Conservation (phyloP, 768 basidiomycete genomes). For the Dioszegia aurantiaca region DNA sequence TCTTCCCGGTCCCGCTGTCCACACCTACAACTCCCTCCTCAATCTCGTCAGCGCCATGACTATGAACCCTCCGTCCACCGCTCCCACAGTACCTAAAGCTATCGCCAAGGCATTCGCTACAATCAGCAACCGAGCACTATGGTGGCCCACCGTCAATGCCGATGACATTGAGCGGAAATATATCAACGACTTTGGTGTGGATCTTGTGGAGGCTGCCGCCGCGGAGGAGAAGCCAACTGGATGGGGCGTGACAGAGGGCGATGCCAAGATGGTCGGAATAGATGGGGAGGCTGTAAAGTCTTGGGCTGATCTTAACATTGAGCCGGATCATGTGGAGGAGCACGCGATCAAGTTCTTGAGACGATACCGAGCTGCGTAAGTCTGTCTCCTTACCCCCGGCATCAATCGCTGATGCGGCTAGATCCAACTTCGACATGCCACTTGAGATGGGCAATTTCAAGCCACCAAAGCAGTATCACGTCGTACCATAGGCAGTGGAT, state of each 20-base stretch:
- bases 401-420: conserved; percentile 22
- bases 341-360: conserved; percentile 87
- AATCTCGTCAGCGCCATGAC: conserved; percentile 72
- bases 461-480: conserved; percentile 50
- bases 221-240: conserved; percentile 29
- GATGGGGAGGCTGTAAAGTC: conserved; percentile 57
- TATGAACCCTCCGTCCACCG: conserved; percentile 68
- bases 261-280: conserved; percentile 50
- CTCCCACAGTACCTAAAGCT: conserved; percentile 71
- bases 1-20: conserved; percentile 82
- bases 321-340: conserved; percentile 78
- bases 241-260: conserved; percentile 27
- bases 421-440: conserved; percentile 49
- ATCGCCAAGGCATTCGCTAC: conserved; percentile 66
- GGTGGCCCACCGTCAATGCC: conserved; percentile 89
- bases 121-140: conserved; percentile 63
- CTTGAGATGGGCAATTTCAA: conserved; percentile 51
- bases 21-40: conserved; percentile 65
- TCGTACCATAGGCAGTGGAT: conserved; percentile 35
- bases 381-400: conserved; percentile 36
- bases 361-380: conserved; percentile 82
- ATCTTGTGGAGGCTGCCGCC: conserved; percentile 35
- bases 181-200: conserved; percentile 67
- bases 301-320: conserved; percentile 81
- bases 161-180: conserved; percentile 87